phyloP scores from a whole-genome alignment of 305 asterid genomes.

The Solanum aculeatissimum region DNA sequence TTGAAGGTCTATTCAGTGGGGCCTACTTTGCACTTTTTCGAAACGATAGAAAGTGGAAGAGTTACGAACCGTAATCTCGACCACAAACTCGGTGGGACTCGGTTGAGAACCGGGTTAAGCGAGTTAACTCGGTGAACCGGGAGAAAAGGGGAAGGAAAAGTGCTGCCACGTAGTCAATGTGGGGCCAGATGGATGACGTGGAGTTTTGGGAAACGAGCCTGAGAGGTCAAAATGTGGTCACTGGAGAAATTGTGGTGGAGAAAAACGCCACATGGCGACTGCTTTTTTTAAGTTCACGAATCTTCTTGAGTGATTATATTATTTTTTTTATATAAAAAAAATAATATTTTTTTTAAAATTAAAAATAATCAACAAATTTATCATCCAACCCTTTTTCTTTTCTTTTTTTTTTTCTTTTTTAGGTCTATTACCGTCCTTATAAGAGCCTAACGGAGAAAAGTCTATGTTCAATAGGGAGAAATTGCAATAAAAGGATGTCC shows the following conservation, averaged over 20 bases:
- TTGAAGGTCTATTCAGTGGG: slow-evolving; percentile 7
- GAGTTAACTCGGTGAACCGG: background rate
- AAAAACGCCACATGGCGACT: background rate
- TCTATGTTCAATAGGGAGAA: too few relatives aligned
- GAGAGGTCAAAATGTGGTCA: background rate
- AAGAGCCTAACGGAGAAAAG: too few relatives aligned
- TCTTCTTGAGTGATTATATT: background rate
- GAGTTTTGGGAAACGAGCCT: background rate
- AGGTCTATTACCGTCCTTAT: too few relatives aligned
- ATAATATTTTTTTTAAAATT: background rate
- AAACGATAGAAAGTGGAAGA: slow-evolving; percentile 2
- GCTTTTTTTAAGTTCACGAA: background rate
- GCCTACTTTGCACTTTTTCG: slow-evolving; percentile 50
- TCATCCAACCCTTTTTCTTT: background rate
- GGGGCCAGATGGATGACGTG: slow-evolving; percentile 2
- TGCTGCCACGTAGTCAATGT: background rate
- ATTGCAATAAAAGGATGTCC: too few relatives aligned
- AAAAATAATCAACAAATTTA: background rate
- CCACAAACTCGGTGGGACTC: slow-evolving; percentile 9
- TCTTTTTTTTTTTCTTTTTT: too few relatives aligned
- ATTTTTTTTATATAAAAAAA: background rate
- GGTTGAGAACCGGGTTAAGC: background rate
- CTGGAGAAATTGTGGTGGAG: background rate
- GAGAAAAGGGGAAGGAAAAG: background rate
- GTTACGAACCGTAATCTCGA: background rate